Percentiles rank a stretch among this genome's conserved stretches.
Evolutionary conservation across 2,329 filamentous ascomycete genomes (phyloP).

Genomic region (Chlorencoelia australis): DNA sequence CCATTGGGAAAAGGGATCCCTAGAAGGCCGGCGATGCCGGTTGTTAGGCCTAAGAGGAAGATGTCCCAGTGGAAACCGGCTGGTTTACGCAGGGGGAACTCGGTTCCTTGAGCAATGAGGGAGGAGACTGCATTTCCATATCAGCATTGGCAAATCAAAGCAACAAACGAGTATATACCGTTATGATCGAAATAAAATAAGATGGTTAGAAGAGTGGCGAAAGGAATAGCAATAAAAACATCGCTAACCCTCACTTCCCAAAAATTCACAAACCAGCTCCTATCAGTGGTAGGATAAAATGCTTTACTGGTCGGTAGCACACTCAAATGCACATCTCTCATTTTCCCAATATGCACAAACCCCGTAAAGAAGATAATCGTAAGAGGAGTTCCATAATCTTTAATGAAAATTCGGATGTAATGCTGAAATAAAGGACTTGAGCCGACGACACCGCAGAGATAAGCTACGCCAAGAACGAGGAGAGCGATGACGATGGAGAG

Average conservation of each 20-base stretch:
- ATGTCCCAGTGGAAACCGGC: conserved; percentile 82
- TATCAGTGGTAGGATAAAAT: conserved; percentile 66
- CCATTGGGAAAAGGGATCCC: conserved; percentile 76
- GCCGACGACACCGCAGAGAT: conserved; percentile 63
- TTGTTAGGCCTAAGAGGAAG: conserved; percentile 70
- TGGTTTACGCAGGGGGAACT: conserved; percentile 71
- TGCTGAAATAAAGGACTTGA: conserved; percentile 63
- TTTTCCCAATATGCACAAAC: conserved; percentile 77
- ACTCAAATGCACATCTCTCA: conserved; percentile 59
- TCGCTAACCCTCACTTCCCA: conserved; percentile 67
- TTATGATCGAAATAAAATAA: conserved; percentile 90
- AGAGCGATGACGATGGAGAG: conserved; percentile 68
- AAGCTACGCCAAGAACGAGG: conserved; percentile 68
- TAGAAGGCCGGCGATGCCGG: conserved; percentile 63
- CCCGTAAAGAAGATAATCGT: conserved; percentile 83
- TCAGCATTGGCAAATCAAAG: background rate
- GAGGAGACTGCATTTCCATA: conserved; percentile 51
- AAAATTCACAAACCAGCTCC: conserved; percentile 71
- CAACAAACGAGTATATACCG: conserved; percentile 36
- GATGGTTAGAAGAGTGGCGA: conserved; percentile 72
- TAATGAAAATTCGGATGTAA: conserved; percentile 69
- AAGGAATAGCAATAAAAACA: conserved; percentile 78
- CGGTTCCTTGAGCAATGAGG: conserved; percentile 72
- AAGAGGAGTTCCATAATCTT: conserved; percentile 80
- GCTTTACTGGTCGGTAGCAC: conserved; percentile 65